Conservation (phyloP, 495 filamentous ascomycete genomes). For the Hapsidospora chrysogenum region DNA sequence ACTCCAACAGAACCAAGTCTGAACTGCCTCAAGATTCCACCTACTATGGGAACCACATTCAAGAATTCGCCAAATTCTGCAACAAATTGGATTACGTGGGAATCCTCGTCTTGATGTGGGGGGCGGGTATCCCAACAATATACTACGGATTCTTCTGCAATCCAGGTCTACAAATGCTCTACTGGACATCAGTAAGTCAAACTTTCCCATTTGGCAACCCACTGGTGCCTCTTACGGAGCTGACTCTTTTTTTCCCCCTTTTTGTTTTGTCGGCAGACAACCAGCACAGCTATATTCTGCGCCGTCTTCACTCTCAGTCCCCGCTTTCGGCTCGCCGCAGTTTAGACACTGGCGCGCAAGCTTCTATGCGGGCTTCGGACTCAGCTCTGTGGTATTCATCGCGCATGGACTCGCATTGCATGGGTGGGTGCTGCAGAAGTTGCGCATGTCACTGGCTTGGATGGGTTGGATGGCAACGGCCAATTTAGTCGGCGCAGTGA, state of each 20-base stretch:
- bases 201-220: too few relatives aligned
- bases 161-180: slow-evolving; percentile 34
- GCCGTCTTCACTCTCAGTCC: slow-evolving; percentile 44
- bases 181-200: slow-evolving; percentile 48
- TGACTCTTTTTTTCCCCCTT: too few relatives aligned
- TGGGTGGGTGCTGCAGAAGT: slow-evolving; percentile 39
- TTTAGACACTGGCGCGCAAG: slow-evolving; percentile 57
- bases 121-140: slow-evolving; percentile 54
- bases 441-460: slow-evolving; percentile 54
- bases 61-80: slow-evolving; percentile 19
- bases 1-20: too few relatives aligned
- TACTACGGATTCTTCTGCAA: slow-evolving; percentile 60
- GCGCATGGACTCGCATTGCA: slow-evolving; percentile 27
- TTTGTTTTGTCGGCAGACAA: slow-evolving; percentile 33
- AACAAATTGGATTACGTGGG: slow-evolving; percentile 67
- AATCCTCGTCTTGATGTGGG: slow-evolving; percentile 59
- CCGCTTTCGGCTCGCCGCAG: slow-evolving; percentile 48
- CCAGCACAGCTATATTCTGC: slow-evolving; percentile 45
- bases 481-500: slow-evolving; percentile 58
- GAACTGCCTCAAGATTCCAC: background rate
- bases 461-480: slow-evolving; percentile 40
- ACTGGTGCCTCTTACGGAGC: too few relatives aligned
- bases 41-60: slow-evolving; percentile 4
- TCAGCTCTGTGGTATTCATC: slow-evolving; percentile 56
- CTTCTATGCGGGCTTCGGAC: slow-evolving; percentile 68